phyloP scores from a whole-genome alignment of 108 stramenopile genomes.

The Fistulifera solaris region DNA sequence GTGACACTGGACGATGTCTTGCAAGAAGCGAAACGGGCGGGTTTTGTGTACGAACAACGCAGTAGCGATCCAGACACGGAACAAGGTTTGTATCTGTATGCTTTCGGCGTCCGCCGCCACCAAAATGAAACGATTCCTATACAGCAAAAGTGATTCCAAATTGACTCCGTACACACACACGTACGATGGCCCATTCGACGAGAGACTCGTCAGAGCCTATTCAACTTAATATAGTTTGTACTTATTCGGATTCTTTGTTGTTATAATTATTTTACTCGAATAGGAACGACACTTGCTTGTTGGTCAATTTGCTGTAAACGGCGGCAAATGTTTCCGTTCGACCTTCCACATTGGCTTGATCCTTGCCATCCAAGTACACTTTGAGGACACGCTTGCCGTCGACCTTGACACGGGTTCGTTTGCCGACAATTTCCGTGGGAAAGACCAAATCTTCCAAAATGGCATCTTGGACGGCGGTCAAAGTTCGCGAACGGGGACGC shows the following conservation, averaged over 20 bases:
- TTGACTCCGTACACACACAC: no score
- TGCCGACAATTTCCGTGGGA: conserved; percentile 99
- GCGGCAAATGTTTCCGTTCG: conserved; percentile 94
- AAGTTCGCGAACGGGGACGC: conserved; percentile 94
- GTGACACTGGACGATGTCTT: conserved; percentile 19
- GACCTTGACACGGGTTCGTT: conserved; percentile 95
- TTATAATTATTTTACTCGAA: conserved; percentile 56
- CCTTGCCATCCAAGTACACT: conserved; percentile 94
- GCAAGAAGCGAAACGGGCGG: conserved; percentile 4
- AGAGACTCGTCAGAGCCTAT: no score
- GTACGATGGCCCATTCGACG: no score
- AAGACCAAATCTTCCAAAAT: conserved; percentile 98
- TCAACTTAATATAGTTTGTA: no score
- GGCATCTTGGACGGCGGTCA: conserved; percentile 96
- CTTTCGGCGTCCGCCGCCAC: no score
- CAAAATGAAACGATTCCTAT: no score
- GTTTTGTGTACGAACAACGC: conserved; percentile 2
- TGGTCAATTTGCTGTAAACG: conserved; percentile 98
- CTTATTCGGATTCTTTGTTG: no score
- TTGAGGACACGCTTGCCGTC: conserved; percentile 95
- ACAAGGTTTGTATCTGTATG: no score
- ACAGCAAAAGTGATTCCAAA: no score
- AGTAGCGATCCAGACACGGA: no score
- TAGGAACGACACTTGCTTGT: conserved; percentile 94
- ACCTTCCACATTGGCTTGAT: conserved; percentile 93